Conservation (phyloP, 306 rosid genomes). For the Malus fusca region DNA sequence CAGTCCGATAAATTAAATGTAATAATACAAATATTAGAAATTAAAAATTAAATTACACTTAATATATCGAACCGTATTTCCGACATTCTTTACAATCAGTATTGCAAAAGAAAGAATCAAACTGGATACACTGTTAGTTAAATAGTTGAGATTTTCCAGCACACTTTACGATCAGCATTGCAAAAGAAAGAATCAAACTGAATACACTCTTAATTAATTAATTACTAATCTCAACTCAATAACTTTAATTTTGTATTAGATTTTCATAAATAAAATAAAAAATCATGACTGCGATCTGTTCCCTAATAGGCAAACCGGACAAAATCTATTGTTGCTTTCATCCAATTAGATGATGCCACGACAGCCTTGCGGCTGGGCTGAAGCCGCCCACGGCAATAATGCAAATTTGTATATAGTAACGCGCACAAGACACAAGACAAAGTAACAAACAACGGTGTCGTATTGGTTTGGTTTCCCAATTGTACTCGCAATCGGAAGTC, state of each 20-base stretch:
- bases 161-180: too few relatives aligned
- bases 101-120: too few relatives aligned
- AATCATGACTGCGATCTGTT: not conserved
- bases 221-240: too few relatives aligned
- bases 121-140: too few relatives aligned
- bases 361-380: not conserved
- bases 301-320: not conserved
- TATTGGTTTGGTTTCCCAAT: not conserved
- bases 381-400: not conserved
- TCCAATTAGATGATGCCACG: not conserved
- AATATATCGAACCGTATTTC: accelerated
- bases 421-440: constrained; percentile 4
- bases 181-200: too few relatives aligned
- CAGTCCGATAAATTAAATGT: accelerated
- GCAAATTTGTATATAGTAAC: not conserved
- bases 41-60: too few relatives aligned
- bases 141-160: too few relatives aligned
- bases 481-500: not conserved
- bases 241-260: too few relatives aligned
- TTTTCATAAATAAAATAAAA: too few relatives aligned
- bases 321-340: not conserved
- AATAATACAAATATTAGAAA: too few relatives aligned
- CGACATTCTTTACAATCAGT: accelerated
- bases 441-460: constrained; percentile 1
- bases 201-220: too few relatives aligned